Conservation (phyloP, 495 filamentous ascomycete species). For the Jackrogersella multiformis region DNA sequence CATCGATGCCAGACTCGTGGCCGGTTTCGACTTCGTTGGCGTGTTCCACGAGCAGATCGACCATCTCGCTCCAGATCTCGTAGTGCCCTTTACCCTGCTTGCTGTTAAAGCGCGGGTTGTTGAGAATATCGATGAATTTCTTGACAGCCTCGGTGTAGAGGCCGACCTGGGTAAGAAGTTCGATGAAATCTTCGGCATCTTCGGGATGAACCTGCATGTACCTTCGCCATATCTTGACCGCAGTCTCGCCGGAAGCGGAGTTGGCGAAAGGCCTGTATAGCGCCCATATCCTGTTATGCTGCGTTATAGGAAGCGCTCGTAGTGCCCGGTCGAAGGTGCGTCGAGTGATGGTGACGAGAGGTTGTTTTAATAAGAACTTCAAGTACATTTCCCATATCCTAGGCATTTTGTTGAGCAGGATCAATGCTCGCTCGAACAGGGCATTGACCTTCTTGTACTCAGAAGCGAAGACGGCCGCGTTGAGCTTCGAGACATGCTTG, state of each 20-base stretch:
- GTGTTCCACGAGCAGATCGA: constrained; percentile 93
- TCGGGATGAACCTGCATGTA: constrained; percentile 99
- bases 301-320: constrained; percentile 92
- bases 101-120: constrained; percentile 90
- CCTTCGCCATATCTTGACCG: constrained; percentile 90
- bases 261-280: constrained; percentile 92
- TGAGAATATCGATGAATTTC: constrained; percentile 91
- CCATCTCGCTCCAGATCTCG: constrained; percentile 97
- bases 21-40: constrained; percentile 86
- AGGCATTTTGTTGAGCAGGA: constrained; percentile 99
- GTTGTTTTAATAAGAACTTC: constrained; percentile 87
- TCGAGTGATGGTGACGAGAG: constrained; percentile 88
- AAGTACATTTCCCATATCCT: constrained; percentile 99
- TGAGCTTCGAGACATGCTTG: constrained; percentile 83
- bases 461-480: constrained; percentile 78
- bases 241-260: constrained; percentile 89
- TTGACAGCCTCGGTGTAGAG: constrained; percentile 92
- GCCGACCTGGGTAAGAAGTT: constrained; percentile 81
- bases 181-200: constrained; percentile 93
- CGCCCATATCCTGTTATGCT: constrained; percentile 97
- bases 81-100: constrained; percentile 95
- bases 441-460: constrained; percentile 95
- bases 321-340: constrained; percentile 94
- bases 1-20: constrained; percentile 82
- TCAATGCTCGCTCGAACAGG: constrained; percentile 91